A percentile compares a stretch with the other conserved stretches of the same genome.
These are phyloP conservation scores for Pichia exigua DNA, from an alignment of 805 yeast genomes.

Conservation along the genomic window DNA sequence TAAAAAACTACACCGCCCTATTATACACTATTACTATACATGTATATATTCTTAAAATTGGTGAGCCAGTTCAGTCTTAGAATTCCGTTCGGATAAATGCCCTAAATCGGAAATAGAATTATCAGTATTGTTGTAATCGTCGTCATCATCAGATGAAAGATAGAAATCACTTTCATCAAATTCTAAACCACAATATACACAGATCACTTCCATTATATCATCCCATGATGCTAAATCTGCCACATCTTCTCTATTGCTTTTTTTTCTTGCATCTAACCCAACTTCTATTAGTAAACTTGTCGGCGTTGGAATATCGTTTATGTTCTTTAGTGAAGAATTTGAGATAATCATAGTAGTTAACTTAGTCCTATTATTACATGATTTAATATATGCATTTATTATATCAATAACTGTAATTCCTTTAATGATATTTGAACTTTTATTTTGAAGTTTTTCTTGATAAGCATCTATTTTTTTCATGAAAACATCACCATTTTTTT, in stretches of 20 bases:
- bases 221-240: slow-evolving; percentile 27
- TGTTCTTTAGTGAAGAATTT: slow-evolving; percentile 14
- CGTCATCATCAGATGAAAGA: slow-evolving; percentile 8
- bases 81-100: too few relatives aligned
- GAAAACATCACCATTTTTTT: slow-evolving; percentile 7
- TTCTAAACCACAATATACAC: slow-evolving; percentile 25
- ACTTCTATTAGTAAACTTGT: slow-evolving; percentile 23
- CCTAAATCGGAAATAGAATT: too few relatives aligned
- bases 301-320: slow-evolving; percentile 14
- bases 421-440: not conserved
- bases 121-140: slow-evolving; percentile 6
- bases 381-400: not conserved
- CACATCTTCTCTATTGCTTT: slow-evolving; percentile 13
- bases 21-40: too few relatives aligned
- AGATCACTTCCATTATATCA: slow-evolving; percentile 30
- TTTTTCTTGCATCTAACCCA: slow-evolving; percentile 11
- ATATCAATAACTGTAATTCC: not conserved
- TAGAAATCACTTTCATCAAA: slow-evolving; percentile 30
- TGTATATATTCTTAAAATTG: too few relatives aligned
- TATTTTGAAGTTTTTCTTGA: slow-evolving; percentile 3
- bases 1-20: too few relatives aligned
- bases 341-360: slow-evolving; percentile 21
- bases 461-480: slow-evolving; percentile 15
- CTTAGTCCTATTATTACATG: slow-evolving; percentile 9
- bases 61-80: too few relatives aligned